phyloP scores from a whole-genome alignment of 805 yeast genomes.

The Candida silvatica region DNA sequence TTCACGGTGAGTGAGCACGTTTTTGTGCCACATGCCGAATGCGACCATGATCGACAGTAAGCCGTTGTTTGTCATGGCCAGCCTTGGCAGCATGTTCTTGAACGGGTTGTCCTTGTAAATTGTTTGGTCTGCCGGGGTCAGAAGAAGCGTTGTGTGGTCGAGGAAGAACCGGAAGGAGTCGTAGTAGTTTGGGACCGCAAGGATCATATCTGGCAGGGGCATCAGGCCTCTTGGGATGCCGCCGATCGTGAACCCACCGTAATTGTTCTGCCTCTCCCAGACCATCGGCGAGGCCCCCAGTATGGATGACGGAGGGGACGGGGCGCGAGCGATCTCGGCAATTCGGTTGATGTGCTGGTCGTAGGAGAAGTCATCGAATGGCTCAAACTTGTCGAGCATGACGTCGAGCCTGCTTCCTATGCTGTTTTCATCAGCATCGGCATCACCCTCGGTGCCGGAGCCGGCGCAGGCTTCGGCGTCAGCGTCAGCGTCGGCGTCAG shows the following conservation, averaged over 20 bases:
- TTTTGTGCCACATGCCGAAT: slow-evolving; percentile 35
- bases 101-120: slow-evolving; percentile 65
- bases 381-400: too few relatives aligned
- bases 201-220: slow-evolving; percentile 55
- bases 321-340: too few relatives aligned
- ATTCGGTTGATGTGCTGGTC: too few relatives aligned
- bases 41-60: slow-evolving; percentile 49
- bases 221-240: slow-evolving; percentile 26
- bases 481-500: too few relatives aligned
- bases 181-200: slow-evolving; percentile 50
- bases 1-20: slow-evolving; percentile 14
- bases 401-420: too few relatives aligned
- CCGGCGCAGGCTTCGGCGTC: too few relatives aligned
- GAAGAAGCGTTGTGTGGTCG: slow-evolving; percentile 46
- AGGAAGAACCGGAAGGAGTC: slow-evolving; percentile 58
- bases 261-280: too few relatives aligned
- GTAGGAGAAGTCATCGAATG: too few relatives aligned
- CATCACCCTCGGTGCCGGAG: too few relatives aligned
- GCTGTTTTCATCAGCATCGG: too few relatives aligned
- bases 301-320: too few relatives aligned
- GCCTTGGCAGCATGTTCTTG: slow-evolving; percentile 51
- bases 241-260: slow-evolving; percentile 9
- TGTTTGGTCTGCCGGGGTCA: slow-evolving; percentile 58
- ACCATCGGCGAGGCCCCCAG: too few relatives aligned
- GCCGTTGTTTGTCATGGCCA: slow-evolving; percentile 55